Evolutionary conservation across 2,329 filamentous ascomycete genomes (phyloP), one percentile per base, ranked within the genome.

Genomic region (Eutypa lata): DNA sequence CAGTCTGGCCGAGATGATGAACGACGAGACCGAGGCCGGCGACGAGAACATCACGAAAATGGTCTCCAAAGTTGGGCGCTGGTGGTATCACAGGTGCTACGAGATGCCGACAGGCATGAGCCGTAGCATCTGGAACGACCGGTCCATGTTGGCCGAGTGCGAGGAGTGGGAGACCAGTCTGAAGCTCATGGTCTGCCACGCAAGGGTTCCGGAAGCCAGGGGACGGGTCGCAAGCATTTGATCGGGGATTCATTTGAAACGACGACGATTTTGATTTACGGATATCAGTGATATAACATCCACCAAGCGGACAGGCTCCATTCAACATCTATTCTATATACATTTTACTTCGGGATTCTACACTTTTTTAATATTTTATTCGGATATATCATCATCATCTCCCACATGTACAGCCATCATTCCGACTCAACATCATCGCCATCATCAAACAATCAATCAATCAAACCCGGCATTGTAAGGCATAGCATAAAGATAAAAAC

Each of bases 31-130:
- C n/a, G 78, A 83, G 0, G 76, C 81, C 14, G 87, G 88, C 21
- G 91, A 96, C 60, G 90, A 91, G 65, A 87, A 85, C 59, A 96
- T 97, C 65, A 90, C 91, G 14, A 92, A 90, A 65, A 96, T 96
- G 79, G 91, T 97, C 21, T 88, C 91, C 16, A 88, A 86, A 57
- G 93, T 97, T 11, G 93, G 91, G 2, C 82, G 94, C 43, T 97
- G 93, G 91, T 99, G 94, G 94, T 97, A 96, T 71, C 89, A 85
- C 10, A 84, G 89, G 49, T 97, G 93, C 75, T 97, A 97, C 68
- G 93, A 97, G 71, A 81, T 52, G 78, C 81, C 4, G 76, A 86
- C 8, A 70, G 82, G 54, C 71, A 78, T 76, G 48, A 73, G 75
- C 47, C 74, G 76, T 45, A 82, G 88, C 68, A 89, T 97, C 60